Evolutionary conservation across 1,284 basidiomycete genomes (phyloP).

Genomic region (Kalmanozyma brasiliensis): DNA sequence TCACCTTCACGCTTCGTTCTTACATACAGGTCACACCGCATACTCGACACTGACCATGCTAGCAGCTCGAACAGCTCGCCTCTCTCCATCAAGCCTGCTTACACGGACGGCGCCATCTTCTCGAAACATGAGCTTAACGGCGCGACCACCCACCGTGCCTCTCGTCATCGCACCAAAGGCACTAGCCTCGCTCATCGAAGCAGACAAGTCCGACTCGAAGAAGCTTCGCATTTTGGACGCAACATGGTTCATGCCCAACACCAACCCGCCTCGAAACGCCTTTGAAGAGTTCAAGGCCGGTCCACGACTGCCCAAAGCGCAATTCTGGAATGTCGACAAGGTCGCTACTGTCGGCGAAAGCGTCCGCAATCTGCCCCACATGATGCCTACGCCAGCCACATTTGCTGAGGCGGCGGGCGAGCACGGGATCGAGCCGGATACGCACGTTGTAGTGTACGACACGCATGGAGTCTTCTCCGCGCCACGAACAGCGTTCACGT

Average conservation of each 20-base stretch:
- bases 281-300: slow-evolving; percentile 74
- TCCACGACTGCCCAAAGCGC: slow-evolving; percentile 80
- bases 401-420: slow-evolving; percentile 83
- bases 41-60: slow-evolving; percentile 15
- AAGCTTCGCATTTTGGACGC: slow-evolving; percentile 72
- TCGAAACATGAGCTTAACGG: slow-evolving; percentile 30
- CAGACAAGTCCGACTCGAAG: slow-evolving; percentile 9
- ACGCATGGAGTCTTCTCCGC: slow-evolving; percentile 50
- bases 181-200: slow-evolving; percentile 33
- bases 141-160: slow-evolving; percentile 36
- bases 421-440: slow-evolving; percentile 78
- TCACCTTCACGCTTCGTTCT: too few species aligned
- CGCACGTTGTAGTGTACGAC: slow-evolving; percentile 88
- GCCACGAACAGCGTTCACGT: slow-evolving; percentile 59
- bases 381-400: slow-evolving; percentile 82
- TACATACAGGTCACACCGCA: background rate
- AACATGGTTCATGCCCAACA: slow-evolving; percentile 88
- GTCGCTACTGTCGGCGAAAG: slow-evolving; percentile 67
- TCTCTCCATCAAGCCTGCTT: background rate
- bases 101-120: slow-evolving; percentile 2
- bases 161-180: slow-evolving; percentile 45
- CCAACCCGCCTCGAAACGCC: slow-evolving; percentile 73
- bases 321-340: slow-evolving; percentile 84
- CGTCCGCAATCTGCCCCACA: slow-evolving; percentile 77
- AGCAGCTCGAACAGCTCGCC: background rate